Conservation (phyloP, 1,284 basidiomycete species). For the Tylopilus sp. region DNA sequence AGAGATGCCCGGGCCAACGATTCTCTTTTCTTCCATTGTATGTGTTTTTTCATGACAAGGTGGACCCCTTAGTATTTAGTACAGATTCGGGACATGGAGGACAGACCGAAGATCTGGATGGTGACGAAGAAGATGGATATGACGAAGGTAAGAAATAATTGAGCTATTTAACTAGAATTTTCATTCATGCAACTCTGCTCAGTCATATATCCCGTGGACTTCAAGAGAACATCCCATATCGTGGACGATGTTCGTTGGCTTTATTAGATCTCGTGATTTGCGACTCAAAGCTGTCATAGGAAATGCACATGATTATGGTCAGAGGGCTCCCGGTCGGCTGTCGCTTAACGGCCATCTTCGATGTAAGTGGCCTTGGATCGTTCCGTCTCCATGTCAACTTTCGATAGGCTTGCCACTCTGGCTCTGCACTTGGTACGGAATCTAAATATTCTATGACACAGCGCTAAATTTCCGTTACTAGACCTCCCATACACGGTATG, state of each 20-base stretch:
- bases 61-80: neutral
- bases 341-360: conserved; percentile 85
- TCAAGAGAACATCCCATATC: conserved; percentile 66
- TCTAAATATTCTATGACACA: neutral
- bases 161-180: neutral
- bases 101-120: conserved; percentile 48
- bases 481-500: conserved; percentile 61
- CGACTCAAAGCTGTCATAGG: conserved; percentile 35
- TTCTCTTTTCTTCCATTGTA: conserved; percentile 90
- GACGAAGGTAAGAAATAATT: conserved; percentile 34
- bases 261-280: neutral
- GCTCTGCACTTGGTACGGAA: conserved; percentile 55
- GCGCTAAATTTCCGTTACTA: conserved; percentile 21
- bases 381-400: neutral
- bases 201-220: conserved; percentile 88
- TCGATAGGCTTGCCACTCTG: conserved; percentile 61
- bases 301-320: conserved; percentile 72
- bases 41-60: conserved; percentile 21
- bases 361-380: conserved; percentile 45
- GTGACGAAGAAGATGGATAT: conserved; percentile 37
- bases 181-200: neutral
- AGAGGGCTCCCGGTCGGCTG: conserved; percentile 77
- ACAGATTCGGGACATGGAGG: conserved; percentile 55
- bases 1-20: conserved; percentile 75
- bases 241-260: conserved; percentile 71